Conservation (phyloP, 306 rosid genomes). For the Cicer yamashitae region DNA sequence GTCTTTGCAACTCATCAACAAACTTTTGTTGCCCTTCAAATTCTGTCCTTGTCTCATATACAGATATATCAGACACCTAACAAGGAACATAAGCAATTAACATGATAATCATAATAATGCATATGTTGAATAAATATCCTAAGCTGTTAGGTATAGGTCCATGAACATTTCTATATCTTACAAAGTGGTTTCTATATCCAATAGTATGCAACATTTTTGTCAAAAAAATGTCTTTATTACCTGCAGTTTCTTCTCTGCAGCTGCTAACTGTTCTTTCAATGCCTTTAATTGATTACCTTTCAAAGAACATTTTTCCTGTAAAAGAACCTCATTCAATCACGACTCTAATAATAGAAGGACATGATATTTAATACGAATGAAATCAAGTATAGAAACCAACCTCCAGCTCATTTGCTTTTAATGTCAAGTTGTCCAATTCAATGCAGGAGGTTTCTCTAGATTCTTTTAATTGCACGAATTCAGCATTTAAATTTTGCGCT, state of each 20-base stretch:
- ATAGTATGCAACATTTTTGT: background rate
- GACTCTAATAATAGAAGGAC: slow-evolving; percentile 11
- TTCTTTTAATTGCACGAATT: slow-evolving; percentile 64
- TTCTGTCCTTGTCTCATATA: slow-evolving; percentile 71
- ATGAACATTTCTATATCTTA: background rate
- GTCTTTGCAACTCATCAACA: slow-evolving; percentile 70
- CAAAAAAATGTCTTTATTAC: slow-evolving; percentile 49
- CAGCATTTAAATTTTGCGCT: slow-evolving; percentile 65
- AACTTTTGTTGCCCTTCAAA: slow-evolving; percentile 74
- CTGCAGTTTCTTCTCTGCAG: slow-evolving; percentile 82
- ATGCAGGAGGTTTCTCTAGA: slow-evolving; percentile 56
- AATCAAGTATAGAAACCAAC: slow-evolving; percentile 49
- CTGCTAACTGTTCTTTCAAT: slow-evolving; percentile 64
- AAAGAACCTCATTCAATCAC: slow-evolving; percentile 43
- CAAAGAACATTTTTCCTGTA: slow-evolving; percentile 71
- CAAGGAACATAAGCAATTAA: slow-evolving; percentile 37
- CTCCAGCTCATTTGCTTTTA: slow-evolving; percentile 74
- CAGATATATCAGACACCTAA: slow-evolving; percentile 77
- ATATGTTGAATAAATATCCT: background rate
- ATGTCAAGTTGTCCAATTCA: slow-evolving; percentile 68
- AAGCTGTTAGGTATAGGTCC: slow-evolving; percentile 2
- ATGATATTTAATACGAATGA: slow-evolving; percentile 11
- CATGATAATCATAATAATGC: slow-evolving; percentile 16
- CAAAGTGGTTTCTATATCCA: background rate
- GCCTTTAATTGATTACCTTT: slow-evolving; percentile 66